Conservation (phyloP, 1,284 basidiomycete genomes). For the Sporisorium sorghi region DNA sequence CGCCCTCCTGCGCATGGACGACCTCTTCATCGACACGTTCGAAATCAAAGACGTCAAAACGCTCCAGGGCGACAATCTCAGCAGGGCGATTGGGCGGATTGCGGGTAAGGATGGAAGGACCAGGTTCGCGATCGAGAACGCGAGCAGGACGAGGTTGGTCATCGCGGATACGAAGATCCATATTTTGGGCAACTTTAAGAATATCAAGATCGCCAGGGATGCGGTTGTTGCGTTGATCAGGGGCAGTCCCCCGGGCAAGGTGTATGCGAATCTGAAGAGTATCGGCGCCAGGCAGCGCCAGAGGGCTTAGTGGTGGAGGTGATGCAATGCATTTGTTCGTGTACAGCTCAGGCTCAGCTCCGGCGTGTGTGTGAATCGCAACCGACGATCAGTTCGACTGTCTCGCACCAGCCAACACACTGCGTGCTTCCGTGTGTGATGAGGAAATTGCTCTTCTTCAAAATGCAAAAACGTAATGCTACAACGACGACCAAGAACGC, state of each 20-base stretch:
- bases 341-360: neutral
- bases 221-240: slow-evolving; percentile 94
- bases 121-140: slow-evolving; percentile 97
- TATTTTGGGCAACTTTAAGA: slow-evolving; percentile 92
- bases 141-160: slow-evolving; percentile 92
- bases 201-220: slow-evolving; percentile 96
- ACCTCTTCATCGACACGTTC: slow-evolving; percentile 96
- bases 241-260: slow-evolving; percentile 95
- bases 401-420: no score
- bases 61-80: slow-evolving; percentile 93
- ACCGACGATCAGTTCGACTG: no score
- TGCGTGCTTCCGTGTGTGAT: no score
- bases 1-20: slow-evolving; percentile 91
- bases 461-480: neutral
- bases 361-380: neutral
- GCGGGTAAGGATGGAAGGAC: slow-evolving; percentile 98
- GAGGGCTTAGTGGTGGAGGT: slow-evolving; percentile 75
- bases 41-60: slow-evolving; percentile 99
- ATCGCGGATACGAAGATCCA: slow-evolving; percentile 98
- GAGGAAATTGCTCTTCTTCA: no score
- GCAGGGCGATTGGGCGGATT: slow-evolving; percentile 95
- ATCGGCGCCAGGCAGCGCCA: slow-evolving; percentile 94
- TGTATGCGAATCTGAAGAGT: slow-evolving; percentile 78
- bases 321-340: slow-evolving; percentile 2
- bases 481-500: no score